These are phyloP conservation scores for Dissoconium aciculare DNA, from an alignment of 2,329 filamentous ascomycete species.

Conservation along the genomic window DNA sequence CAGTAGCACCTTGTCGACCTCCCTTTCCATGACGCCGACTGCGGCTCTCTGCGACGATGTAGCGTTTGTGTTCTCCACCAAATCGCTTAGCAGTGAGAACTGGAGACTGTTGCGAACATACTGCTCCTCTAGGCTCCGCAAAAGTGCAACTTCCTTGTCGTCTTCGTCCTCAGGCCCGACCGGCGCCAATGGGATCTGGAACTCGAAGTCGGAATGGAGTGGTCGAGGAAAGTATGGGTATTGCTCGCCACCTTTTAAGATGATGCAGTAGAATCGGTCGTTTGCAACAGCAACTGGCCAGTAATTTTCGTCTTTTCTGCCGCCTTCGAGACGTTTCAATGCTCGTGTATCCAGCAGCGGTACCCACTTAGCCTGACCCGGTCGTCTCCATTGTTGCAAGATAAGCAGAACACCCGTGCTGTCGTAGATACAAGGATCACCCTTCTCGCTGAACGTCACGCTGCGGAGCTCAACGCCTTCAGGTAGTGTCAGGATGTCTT, in stretches of 20 bases:
- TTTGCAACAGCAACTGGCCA: conserved; percentile 91
- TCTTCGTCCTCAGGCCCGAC: conserved; percentile 30
- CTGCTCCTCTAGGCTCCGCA: conserved; percentile 57
- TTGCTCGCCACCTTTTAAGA: conserved; percentile 85
- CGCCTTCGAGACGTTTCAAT: conserved; percentile 65
- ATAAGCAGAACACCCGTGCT: conserved; percentile 77
- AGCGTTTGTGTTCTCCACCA: conserved; percentile 52
- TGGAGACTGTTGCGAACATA: conserved; percentile 63
- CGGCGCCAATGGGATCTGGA: conserved; percentile 61
- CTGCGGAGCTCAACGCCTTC: conserved; percentile 58
- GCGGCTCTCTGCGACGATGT: conserved; percentile 49
- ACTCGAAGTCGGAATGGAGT: conserved; percentile 83
- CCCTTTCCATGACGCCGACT: conserved; percentile 58
- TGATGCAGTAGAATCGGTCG: conserved; percentile 93
- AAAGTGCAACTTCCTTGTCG: conserved; percentile 27
- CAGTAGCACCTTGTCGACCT: conserved; percentile 78
- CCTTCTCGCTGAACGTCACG: conserved; percentile 82
- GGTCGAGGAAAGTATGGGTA: conserved; percentile 88
- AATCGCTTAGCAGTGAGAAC: conserved; percentile 59
- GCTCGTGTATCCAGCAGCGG: conserved; percentile 81
- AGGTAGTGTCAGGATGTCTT: conserved; percentile 77
- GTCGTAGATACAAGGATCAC: conserved; percentile 96
- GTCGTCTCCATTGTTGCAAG: conserved; percentile 77
- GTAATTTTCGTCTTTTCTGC: conserved; percentile 77
- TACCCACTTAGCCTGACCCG: conserved; percentile 76